A percentile compares a stretch with the other conserved stretches of the same genome.
These are phyloP conservation scores for Fonsecaea pedrosoi DNA, from an alignment of 2,329 filamentous ascomycete species.

Conservation along the genomic window DNA sequence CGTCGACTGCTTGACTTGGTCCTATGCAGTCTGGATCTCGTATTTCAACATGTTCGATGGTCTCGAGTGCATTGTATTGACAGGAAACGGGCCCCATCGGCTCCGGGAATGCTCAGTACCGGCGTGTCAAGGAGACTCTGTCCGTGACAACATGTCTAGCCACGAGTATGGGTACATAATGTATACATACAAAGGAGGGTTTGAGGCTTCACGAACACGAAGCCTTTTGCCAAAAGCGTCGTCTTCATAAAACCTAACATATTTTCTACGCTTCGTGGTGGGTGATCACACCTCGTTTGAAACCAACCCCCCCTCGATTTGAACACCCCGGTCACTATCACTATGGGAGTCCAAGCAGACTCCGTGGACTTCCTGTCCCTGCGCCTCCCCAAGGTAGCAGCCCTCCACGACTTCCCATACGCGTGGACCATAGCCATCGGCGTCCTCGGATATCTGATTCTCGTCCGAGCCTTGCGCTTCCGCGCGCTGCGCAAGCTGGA, in stretches of 20 bases:
- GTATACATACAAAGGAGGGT: neutral
- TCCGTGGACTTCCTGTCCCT: neutral
- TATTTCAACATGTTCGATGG: neutral
- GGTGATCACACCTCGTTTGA: neutral
- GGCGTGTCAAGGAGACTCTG: conserved; percentile 3
- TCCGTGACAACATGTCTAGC: neutral
- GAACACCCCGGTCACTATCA: neutral
- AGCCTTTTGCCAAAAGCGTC: neutral
- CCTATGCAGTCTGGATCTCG: neutral
- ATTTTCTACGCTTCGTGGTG: neutral
- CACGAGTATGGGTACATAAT: too few species aligned
- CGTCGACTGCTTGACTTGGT: conserved; percentile 1
- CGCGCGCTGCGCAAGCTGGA: conserved; percentile 49
- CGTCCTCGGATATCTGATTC: conserved; percentile 42
- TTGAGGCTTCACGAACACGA: conserved; percentile 4
- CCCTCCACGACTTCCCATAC: neutral
- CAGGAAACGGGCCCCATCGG: neutral
- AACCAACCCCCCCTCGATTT: too few species aligned
- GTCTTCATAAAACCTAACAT: neutral
- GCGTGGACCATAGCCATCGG: conserved; percentile 10
- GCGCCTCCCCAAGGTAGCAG: neutral
- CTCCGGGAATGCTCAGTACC: neutral
- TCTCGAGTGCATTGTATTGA: neutral
- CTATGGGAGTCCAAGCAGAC: conserved; percentile 1
- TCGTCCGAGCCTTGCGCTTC: conserved; percentile 49